phyloP scores from a whole-genome alignment of 495 filamentous ascomycete species.

The Neurospora hispaniola region DNA sequence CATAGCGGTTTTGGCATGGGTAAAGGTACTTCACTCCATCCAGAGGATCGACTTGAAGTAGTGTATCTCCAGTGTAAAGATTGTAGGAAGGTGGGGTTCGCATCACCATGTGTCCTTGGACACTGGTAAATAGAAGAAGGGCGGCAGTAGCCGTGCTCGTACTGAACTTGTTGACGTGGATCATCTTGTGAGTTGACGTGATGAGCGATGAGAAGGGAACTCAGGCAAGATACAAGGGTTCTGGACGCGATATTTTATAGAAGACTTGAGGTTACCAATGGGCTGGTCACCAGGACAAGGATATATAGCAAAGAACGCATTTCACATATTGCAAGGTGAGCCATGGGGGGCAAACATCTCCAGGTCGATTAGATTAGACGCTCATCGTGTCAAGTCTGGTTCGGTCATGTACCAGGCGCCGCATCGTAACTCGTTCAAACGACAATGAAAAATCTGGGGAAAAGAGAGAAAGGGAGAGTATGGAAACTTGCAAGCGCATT shows the following conservation, averaged over 20 bases:
- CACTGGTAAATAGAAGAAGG: conserved; percentile 30
- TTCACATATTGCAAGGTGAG: background rate
- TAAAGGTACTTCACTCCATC: conserved; percentile 45
- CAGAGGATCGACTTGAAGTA: conserved; percentile 48
- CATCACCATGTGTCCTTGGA: conserved; percentile 57
- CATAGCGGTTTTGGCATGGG: conserved; percentile 51
- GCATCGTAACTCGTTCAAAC: background rate
- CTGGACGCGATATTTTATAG: background rate
- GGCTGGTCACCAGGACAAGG: background rate
- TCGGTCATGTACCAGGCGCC: background rate
- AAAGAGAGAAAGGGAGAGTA: background rate
- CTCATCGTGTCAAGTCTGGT: background rate
- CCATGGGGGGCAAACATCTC: background rate
- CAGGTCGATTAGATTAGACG: background rate
- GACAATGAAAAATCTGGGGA: background rate
- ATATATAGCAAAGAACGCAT: background rate
- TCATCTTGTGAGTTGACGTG: background rate
- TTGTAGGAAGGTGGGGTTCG: conserved; percentile 48
- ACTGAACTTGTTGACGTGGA: background rate
- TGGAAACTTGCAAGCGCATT: background rate
- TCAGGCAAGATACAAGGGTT: background rate
- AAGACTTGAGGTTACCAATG: background rate
- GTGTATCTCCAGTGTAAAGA: conserved; percentile 12
- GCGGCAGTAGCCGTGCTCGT: conserved; percentile 10
- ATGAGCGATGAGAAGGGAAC: background rate